phyloP scores from a whole-genome alignment of 495 filamentous ascomycete species.

The Hypoxylon cercidicola region DNA sequence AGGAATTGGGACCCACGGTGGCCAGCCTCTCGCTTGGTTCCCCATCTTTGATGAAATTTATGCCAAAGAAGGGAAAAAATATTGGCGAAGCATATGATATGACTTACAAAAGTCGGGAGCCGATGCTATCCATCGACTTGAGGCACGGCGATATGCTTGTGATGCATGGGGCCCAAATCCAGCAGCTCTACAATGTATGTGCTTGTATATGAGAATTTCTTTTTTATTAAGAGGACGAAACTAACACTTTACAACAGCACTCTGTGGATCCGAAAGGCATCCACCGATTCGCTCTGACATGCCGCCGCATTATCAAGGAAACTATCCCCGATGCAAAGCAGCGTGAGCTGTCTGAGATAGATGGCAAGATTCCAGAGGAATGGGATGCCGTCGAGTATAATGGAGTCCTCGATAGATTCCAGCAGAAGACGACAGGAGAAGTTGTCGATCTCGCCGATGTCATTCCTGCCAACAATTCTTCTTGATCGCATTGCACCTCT shows the following conservation, averaged over 20 bases:
- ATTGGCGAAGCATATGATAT: slow-evolving; percentile 52
- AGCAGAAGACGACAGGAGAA: background rate
- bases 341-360: slow-evolving; percentile 34
- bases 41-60: slow-evolving; percentile 72
- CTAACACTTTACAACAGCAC: slow-evolving; percentile 61
- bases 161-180: slow-evolving; percentile 80
- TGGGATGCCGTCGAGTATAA: slow-evolving; percentile 31
- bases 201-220: background rate
- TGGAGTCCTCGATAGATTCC: slow-evolving; percentile 25
- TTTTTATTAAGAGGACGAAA: slow-evolving; percentile 18
- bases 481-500: too few relatives aligned
- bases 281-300: slow-evolving; percentile 74
- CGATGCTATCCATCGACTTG: slow-evolving; percentile 56
- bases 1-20: slow-evolving; percentile 76
- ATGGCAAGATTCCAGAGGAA: slow-evolving; percentile 49
- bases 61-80: slow-evolving; percentile 70
- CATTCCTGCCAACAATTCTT: background rate
- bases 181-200: slow-evolving; percentile 76
- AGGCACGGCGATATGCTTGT: slow-evolving; percentile 84
- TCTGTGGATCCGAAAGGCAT: slow-evolving; percentile 64
- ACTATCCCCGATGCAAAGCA: slow-evolving; percentile 50
- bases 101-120: slow-evolving; percentile 26
- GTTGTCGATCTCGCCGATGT: background rate
- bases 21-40: slow-evolving; percentile 80
- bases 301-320: slow-evolving; percentile 61